Evolutionary conservation across 768 basidiomycete species (phyloP).

Genomic region (Pleurotus salmoneostramineus): DNA sequence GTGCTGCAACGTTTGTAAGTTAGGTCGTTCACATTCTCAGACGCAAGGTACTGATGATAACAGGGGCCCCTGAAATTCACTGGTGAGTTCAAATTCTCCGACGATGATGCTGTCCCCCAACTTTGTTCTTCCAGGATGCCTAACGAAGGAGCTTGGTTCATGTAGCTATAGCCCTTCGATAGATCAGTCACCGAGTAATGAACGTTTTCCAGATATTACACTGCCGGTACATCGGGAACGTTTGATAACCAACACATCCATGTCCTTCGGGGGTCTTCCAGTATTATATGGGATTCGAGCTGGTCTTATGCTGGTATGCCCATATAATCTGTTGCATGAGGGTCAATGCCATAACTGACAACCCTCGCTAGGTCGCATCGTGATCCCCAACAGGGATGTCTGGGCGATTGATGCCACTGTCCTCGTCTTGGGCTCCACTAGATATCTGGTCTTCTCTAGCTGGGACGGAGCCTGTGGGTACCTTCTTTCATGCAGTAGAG

Average conservation of each 20-base stretch:
- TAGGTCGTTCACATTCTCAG: neutral
- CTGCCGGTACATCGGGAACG: conserved; percentile 24
- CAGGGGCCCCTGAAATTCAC: conserved; percentile 30
- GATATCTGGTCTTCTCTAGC: conserved; percentile 28
- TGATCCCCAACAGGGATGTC: conserved; percentile 27
- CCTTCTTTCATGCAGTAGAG: neutral
- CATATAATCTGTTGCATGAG: neutral
- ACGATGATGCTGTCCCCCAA: conserved; percentile 7
- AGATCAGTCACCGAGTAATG: neutral
- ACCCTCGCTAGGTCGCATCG: conserved; percentile 19
- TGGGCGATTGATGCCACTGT: conserved; percentile 31
- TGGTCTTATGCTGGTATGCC: conserved; percentile 26
- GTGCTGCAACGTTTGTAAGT: conserved; percentile 25
- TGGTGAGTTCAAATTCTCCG: conserved; percentile 12
- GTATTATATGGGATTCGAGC: conserved; percentile 26
- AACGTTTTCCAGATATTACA: conserved; percentile 21
- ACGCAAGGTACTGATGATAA: neutral
- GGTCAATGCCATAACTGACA: too few relatives aligned
- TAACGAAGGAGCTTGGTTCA: conserved; percentile 25
- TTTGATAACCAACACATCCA: conserved; percentile 29
- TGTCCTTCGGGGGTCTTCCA: conserved; percentile 25
- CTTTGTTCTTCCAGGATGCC: conserved; percentile 8
- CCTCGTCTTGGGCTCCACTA: conserved; percentile 16
- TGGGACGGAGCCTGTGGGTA: conserved; percentile 26
- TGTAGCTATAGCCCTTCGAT: conserved; percentile 14